Base-by-base conservation (phyloP, 352 stramenopile genomes). In the Phytophthora boehmeriae region DNA sequence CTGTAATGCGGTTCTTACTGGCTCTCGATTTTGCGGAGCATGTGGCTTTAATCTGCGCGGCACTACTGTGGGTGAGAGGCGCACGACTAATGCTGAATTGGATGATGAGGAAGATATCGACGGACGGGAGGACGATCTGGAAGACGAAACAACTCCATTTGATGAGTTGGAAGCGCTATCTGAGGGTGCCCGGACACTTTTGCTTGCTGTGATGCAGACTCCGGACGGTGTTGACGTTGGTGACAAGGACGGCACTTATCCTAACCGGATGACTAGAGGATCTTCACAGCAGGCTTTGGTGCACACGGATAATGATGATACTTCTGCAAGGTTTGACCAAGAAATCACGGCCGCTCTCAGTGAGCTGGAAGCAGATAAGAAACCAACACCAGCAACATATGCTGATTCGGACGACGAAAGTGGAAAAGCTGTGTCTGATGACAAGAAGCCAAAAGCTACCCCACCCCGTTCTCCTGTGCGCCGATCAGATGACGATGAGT, bases 151-250 rank as follows among this genome's bases (percentile, higher is more conserved):
- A 27, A 88, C 80, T 11, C 78, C 77, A 5, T 90, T 96, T 66
- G 86, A 96, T 49, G 88, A 96, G 59, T 70, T 96, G 42, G 86
- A 96, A 66, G 88, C 88, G 16, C 61, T 96, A 3, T 96, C 88
- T 2, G 88, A 96, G 54, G 88, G 88, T 28, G 88, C 88, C 9
- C 83, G 86, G 19, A 96, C 88, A 38, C 65, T 96, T 39, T 44
- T 96, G 36, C 68, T 96, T 48, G 88, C 88, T 28, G 86, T 96
- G 5, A 96, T 96, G 88, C 86, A 95, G 52, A 96, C 86, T 2
- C 88, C 88, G 4, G 86, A 95, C 23, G 84, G 86, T 19, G 69
- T 95, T 36, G 86, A 96, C 36, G 68, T 94, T 54, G 78, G 79
- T 27, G 81, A 92, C 9, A 78, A 73, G 41, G 80, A 88, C 19